Evolutionary conservation across 257 asterid species (phyloP).

Genomic region (Knoxia roxburghii): DNA sequence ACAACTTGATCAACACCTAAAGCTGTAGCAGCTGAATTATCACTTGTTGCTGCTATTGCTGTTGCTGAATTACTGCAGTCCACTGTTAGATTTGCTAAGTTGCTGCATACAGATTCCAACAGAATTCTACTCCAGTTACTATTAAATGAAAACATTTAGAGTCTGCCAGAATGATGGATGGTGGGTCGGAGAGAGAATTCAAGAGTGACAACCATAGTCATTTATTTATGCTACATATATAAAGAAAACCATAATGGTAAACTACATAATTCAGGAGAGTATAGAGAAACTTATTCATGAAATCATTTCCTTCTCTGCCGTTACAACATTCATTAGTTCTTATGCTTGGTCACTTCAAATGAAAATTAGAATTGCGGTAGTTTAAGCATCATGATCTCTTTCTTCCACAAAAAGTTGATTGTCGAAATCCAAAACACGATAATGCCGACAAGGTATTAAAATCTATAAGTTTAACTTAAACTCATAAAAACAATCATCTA

Average conservation of each 20-base stretch:
- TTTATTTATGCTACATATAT: no score
- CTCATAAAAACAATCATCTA: neutral
- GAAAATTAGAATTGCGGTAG: neutral
- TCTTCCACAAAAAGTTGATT: neutral
- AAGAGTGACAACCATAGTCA: no score
- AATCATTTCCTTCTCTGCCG: constrained; percentile 1
- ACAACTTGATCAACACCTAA: no score
- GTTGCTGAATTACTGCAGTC: no score
- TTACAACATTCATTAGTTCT: neutral
- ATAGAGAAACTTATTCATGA: neutral
- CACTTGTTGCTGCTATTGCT: no score
- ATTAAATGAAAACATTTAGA: neutral
- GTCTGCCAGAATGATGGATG: no score
- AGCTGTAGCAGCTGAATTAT: no score
- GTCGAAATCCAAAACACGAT: neutral
- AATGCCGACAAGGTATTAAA: neutral
- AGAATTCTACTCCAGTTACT: neutral
- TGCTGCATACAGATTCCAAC: no score
- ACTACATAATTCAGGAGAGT: neutral
- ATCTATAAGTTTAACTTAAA: neutral
- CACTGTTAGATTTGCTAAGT: no score
- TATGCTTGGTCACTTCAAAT: neutral
- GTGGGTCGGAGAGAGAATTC: no score
- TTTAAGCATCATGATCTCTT: neutral
- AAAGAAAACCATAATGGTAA: neutral